A percentile compares a stretch with the other conserved stretches of the same genome.
Evolutionary conservation across 345 rosid genomes (phyloP).

Genomic region (Nephelium lappaceum): DNA sequence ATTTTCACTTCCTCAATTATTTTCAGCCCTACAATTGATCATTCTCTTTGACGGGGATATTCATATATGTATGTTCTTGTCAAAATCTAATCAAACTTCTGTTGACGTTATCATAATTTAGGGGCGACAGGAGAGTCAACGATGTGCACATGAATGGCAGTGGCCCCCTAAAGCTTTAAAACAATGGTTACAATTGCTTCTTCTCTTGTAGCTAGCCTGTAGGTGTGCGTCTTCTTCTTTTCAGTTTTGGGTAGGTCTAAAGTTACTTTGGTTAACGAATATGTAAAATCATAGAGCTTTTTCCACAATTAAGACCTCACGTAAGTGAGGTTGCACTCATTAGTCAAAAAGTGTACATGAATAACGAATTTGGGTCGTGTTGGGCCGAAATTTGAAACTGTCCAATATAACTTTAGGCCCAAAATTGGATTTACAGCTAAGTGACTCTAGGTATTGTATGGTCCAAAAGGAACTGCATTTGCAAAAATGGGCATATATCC

Average conservation of each 20-base stretch:
- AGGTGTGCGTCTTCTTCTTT: not conserved
- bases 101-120: not conserved
- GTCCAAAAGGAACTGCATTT: not conserved
- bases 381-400: not conserved
- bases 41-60: slow-evolving; percentile 3
- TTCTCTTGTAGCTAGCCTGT: not conserved
- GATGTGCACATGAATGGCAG: not conserved
- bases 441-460: no score
- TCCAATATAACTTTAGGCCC: not conserved
- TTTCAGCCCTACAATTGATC: slow-evolving; percentile 23
- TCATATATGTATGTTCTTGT: not conserved
- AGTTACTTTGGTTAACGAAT: not conserved
- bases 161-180: not conserved
- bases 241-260: not conserved
- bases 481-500: slow-evolving; percentile 2
- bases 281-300: not conserved
- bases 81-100: slow-evolving; percentile 2
- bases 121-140: not conserved
- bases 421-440: no score
- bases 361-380: not conserved
- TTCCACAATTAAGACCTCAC: not conserved
- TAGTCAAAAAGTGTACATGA: not conserved
- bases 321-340: slow-evolving; percentile 2
- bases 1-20: not conserved
- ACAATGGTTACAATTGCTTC: slow-evolving; percentile 1